Evolutionary conservation across 208 protist genomes (phyloP).

Genomic region (Trichomonas vaginalis): DNA sequence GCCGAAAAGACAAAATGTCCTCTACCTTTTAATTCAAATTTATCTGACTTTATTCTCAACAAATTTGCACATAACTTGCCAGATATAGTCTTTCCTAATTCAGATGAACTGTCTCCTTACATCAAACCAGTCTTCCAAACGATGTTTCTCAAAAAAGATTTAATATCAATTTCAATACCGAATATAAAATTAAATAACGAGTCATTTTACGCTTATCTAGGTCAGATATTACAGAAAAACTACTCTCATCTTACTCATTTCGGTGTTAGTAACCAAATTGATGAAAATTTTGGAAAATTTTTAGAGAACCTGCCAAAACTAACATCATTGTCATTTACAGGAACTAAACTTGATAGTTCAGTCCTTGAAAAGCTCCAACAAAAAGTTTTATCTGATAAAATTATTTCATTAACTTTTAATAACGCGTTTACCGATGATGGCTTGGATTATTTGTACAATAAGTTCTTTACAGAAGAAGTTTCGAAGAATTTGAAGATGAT

Average conservation of each 20-base stretch:
- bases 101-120: neutral
- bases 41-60: neutral
- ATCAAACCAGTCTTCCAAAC: neutral
- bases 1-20: neutral
- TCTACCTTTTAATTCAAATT: neutral
- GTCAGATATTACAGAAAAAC: neutral
- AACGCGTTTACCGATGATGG: neutral
- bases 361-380: neutral
- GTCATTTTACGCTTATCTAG: neutral
- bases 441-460: neutral
- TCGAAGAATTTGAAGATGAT: neutral
- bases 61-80: neutral
- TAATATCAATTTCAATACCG: neutral
- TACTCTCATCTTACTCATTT: neutral
- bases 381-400: neutral
- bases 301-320: neutral
- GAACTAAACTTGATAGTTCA: neutral
- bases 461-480: neutral
- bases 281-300: neutral
- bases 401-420: neutral
- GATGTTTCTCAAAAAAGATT: neutral
- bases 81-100: neutral
- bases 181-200: neutral
- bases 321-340: neutral
- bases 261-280: neutral